A percentile compares a stretch with the other conserved stretches of the same genome.
Evolutionary conservation across 2,329 filamentous ascomycete genomes (phyloP).

Genomic region (Colletotrichum cordylinicola): DNA sequence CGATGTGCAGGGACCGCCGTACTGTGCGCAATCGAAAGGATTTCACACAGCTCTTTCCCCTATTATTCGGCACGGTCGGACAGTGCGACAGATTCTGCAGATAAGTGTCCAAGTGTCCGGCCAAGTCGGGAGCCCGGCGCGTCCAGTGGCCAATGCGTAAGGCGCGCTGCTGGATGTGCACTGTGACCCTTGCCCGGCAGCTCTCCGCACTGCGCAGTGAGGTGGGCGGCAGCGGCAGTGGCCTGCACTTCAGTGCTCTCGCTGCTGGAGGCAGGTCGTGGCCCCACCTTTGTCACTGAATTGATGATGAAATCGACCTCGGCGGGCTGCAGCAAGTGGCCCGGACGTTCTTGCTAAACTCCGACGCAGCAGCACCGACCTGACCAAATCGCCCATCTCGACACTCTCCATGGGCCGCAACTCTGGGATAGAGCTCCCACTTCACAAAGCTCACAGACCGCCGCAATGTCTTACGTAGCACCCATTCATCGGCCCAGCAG

Average conservation of each 20-base stretch:
- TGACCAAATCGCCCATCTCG: not conserved
- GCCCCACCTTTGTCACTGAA: not conserved
- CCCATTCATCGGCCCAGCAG: constrained; percentile 93
- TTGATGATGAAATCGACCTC: constrained; percentile 15
- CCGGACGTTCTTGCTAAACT: constrained; percentile 18
- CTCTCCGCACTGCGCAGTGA: not conserved
- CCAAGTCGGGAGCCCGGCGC: not conserved
- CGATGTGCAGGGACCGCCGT: not conserved
- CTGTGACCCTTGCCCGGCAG: not conserved
- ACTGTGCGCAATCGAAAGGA: not conserved
- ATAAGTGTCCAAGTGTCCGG: not conserved
- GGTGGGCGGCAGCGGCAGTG: not conserved
- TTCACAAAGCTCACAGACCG: constrained; percentile 2
- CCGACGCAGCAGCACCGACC: constrained; percentile 11
- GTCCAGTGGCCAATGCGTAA: not conserved
- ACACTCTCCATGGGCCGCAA: constrained; percentile 4
- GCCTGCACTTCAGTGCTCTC: not conserved
- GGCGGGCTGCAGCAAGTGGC: not conserved
- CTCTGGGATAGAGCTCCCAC: constrained; percentile 14
- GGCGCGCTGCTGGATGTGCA: not conserved
- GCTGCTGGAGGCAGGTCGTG: not conserved
- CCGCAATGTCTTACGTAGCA: constrained; percentile 87
- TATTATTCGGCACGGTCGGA: rapidly evolving
- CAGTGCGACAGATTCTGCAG: not conserved
- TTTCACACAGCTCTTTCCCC: not conserved